Percentiles rank a stretch among this genome's conserved stretches.
Evolutionary conservation across 176 grass and related monocot genomes (phyloP).

Genomic region (Metroxylon sagu): DNA sequence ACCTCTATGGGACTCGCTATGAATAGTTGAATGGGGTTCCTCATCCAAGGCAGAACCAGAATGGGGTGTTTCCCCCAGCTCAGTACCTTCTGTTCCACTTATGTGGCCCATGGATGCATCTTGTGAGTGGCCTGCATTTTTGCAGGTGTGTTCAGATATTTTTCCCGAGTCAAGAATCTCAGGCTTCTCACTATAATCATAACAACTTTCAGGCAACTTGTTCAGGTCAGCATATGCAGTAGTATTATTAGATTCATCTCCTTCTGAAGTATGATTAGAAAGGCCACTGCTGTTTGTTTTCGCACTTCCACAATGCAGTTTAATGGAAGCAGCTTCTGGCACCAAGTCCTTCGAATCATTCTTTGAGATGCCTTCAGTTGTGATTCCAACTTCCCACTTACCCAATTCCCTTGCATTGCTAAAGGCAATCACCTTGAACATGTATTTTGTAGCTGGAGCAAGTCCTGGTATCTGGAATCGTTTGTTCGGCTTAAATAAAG

Average conservation of each 20-base stretch:
- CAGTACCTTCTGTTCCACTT: slow-evolving; percentile 37
- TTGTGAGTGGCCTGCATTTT: slow-evolving; percentile 14
- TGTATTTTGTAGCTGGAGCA: slow-evolving; percentile 51
- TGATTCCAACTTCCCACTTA: slow-evolving; percentile 50
- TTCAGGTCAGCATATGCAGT: slow-evolving; percentile 88
- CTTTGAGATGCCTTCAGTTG: slow-evolving; percentile 41
- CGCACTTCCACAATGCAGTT: slow-evolving; percentile 37
- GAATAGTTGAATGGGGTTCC: slow-evolving; percentile 60
- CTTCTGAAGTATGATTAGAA: slow-evolving; percentile 78
- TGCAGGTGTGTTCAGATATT: slow-evolving; percentile 20
- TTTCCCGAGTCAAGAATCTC: slow-evolving; percentile 51
- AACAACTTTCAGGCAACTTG: slow-evolving; percentile 83
- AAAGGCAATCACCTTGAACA: slow-evolving; percentile 62
- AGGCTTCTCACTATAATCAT: slow-evolving; percentile 76
- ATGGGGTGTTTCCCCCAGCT: slow-evolving; percentile 44
- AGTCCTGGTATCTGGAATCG: slow-evolving; percentile 45
- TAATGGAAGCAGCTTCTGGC: slow-evolving; percentile 18
- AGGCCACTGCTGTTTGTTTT: slow-evolving; percentile 83
- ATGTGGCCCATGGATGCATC: slow-evolving; percentile 8
- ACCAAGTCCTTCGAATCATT: slow-evolving; percentile 25
- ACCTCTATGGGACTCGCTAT: slow-evolving; percentile 38
- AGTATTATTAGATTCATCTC: slow-evolving; percentile 66
- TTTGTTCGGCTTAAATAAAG: slow-evolving; percentile 37
- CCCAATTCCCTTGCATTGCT: slow-evolving; percentile 35
- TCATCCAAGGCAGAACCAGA: slow-evolving; percentile 85